These are phyloP conservation scores for Chrysoporthe cubensis DNA, from an alignment of 2,329 filamentous ascomycete species.

Conservation along the genomic window DNA sequence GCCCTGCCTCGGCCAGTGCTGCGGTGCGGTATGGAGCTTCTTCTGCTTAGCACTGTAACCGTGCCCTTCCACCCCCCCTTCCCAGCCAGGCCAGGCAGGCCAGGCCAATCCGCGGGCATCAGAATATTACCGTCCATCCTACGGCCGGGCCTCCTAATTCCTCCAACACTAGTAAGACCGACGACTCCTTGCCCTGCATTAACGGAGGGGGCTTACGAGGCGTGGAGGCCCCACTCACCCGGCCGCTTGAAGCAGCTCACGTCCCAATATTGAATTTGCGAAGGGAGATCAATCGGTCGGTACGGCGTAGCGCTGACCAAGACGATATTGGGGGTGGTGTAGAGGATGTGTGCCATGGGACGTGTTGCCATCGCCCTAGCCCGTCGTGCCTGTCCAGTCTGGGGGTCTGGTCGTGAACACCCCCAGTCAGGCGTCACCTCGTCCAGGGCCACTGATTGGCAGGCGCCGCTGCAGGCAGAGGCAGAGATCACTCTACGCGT, in stretches of 20 bases:
- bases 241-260: neutral
- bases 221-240: neutral
- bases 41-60: neutral
- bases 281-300: neutral
- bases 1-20: neutral
- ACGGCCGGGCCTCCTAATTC: neutral
- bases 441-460: neutral
- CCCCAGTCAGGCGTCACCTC: neutral
- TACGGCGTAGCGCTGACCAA: conserved; percentile 1
- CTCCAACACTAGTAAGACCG: conserved; percentile 4
- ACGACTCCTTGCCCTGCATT: neutral
- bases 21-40: neutral
- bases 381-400: neutral
- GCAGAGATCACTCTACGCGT: conserved; percentile 6
- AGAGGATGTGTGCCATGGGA: neutral
- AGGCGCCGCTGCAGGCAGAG: neutral
- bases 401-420: neutral
- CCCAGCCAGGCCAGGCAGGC: neutral
- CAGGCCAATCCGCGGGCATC: neutral
- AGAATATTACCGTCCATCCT: neutral
- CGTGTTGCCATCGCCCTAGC: neutral
- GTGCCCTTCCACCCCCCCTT: neutral
- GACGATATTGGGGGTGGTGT: conserved; percentile 2
- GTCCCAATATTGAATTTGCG: conserved; percentile 4
- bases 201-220: neutral